These are phyloP conservation scores for Chlamydomonas schloesseri DNA, from an alignment of 139 green algal species.

Conservation along the genomic window DNA sequence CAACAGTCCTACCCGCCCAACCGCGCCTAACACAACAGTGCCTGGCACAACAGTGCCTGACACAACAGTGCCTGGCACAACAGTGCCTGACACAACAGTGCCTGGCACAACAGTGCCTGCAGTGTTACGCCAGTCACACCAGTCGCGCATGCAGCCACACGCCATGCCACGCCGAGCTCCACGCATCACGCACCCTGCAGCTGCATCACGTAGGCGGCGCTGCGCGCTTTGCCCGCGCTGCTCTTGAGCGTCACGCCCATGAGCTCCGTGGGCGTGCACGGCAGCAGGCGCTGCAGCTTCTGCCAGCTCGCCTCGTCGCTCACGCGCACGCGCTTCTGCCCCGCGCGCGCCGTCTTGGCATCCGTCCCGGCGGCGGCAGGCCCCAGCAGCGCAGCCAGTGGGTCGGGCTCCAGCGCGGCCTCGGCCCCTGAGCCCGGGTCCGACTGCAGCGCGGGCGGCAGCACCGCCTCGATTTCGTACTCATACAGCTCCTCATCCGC, in stretches of 20 bases:
- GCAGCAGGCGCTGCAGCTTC: constrained; percentile 32
- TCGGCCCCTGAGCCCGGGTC: neutral
- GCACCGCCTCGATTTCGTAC: constrained; percentile 7
- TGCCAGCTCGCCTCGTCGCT: neutral
- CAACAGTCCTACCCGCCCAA: no score
- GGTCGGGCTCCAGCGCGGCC: no score
- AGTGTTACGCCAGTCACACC: no score
- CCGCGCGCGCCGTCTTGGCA: neutral
- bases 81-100: no score
- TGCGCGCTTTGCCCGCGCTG: neutral
- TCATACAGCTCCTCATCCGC: neutral
- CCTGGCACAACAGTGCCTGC: no score
- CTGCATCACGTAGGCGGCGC: constrained; percentile 11
- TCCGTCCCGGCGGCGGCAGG: no score
- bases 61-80: no score
- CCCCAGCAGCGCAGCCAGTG: neutral
- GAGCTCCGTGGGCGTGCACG: neutral
- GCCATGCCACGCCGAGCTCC: no score
- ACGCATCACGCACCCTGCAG: neutral
- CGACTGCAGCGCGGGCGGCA: constrained; percentile 15
- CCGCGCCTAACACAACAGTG: no score
- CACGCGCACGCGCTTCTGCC: neutral
- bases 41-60: no score
- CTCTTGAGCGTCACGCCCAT: neutral
- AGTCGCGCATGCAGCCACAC: no score